Evolutionary conservation across 371 early-diverging fungal species (phyloP).

Genomic region (Mucor indicus): DNA sequence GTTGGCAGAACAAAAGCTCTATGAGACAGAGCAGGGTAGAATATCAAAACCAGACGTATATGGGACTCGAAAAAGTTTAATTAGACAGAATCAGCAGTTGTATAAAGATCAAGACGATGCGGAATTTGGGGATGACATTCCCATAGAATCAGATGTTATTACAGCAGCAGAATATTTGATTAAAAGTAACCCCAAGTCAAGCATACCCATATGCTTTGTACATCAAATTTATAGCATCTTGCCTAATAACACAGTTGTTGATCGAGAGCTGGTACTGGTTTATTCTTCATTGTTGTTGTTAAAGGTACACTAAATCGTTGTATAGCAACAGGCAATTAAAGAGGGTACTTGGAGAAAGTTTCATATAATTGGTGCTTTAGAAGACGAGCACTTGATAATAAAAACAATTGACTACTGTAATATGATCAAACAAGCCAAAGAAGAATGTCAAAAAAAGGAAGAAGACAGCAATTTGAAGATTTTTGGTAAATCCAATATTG

Average conservation of each 20-base stretch:
- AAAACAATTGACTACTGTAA: constrained; percentile 21
- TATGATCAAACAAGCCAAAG: constrained; percentile 27
- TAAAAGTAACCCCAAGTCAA: constrained; percentile 2
- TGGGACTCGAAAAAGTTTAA: constrained; percentile 9
- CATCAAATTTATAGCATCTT: constrained; percentile 42
- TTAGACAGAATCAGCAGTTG: constrained; percentile 10
- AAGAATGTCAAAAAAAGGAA: constrained; percentile 18
- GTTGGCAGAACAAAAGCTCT: constrained; percentile 8
- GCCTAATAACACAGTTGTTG: constrained; percentile 29
- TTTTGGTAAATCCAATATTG: constrained; percentile 5
- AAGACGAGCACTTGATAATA: constrained; percentile 34
- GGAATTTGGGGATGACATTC: too few species aligned
- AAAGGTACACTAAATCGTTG: neutral
- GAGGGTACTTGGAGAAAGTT: constrained; percentile 32
- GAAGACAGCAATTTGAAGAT: neutral
- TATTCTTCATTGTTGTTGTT: neutral
- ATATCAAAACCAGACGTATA: constrained; percentile 29
- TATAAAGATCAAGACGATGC: constrained; percentile 3
- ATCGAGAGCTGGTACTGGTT: constrained; percentile 35
- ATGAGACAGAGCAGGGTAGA: constrained; percentile 11
- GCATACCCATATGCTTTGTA: constrained; percentile 23
- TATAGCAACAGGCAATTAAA: constrained; percentile 25
- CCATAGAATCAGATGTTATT: constrained; percentile 31
- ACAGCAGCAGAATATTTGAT: constrained; percentile 35
- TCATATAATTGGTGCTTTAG: constrained; percentile 27